These are phyloP conservation scores for Kodamaea fukazawae DNA, from an alignment of 805 yeast species.

Conservation along the genomic window DNA sequence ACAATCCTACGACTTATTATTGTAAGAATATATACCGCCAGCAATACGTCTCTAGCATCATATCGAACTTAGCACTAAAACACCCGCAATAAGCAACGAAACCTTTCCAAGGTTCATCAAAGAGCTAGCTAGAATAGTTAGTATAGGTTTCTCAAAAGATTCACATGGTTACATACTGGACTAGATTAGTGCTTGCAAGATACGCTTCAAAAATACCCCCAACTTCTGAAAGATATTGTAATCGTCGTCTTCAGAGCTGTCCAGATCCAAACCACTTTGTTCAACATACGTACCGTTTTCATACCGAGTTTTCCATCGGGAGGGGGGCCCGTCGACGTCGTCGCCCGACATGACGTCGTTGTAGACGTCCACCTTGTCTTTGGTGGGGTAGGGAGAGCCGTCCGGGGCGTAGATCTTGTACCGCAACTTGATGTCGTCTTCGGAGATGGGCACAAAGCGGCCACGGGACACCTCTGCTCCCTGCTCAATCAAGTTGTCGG, in stretches of 20 bases:
- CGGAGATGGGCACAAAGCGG: constrained; percentile 43
- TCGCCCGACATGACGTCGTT: constrained; percentile 16
- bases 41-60: too few relatives aligned
- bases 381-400: constrained; percentile 35
- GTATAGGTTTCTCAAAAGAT: neutral
- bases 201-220: constrained; percentile 1
- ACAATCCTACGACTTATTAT: too few relatives aligned
- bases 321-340: constrained; percentile 18
- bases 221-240: neutral
- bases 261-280: constrained; percentile 12
- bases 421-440: constrained; percentile 41
- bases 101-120: neutral
- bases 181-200: neutral
- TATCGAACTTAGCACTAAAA: too few relatives aligned
- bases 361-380: constrained; percentile 19
- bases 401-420: constrained; percentile 42
- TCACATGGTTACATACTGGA: too few relatives aligned
- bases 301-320: constrained; percentile 16
- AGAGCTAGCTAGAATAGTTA: neutral
- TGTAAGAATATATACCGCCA: too few relatives aligned
- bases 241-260: constrained; percentile 1
- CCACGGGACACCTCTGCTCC: constrained; percentile 54
- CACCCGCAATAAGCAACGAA: too few relatives aligned
- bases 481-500: constrained; percentile 41
- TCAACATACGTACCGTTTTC: constrained; percentile 44